Evolutionary conservation across 148 eudicot species (phyloP).

Genomic region (Rhododendron griersonianum): DNA sequence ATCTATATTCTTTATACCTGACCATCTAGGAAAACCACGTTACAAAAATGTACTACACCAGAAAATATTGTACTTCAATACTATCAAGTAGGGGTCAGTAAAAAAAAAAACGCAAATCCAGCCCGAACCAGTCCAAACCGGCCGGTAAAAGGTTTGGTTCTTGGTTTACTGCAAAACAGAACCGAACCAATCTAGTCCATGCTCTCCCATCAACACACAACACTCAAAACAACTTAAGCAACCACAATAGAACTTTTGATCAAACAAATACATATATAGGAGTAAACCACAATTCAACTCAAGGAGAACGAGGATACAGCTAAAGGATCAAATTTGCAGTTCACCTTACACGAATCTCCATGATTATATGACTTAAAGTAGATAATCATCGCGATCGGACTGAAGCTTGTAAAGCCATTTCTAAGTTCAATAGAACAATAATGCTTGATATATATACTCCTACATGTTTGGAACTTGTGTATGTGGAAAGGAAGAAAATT

Average conservation of each 20-base stretch:
- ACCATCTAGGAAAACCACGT: conserved; percentile 21
- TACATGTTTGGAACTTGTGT: no score
- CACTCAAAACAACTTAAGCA: background rate
- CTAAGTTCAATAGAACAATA: background rate
- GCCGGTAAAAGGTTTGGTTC: background rate
- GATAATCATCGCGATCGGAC: background rate
- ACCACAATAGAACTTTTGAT: background rate
- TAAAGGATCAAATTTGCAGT: background rate
- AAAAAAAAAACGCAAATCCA: background rate
- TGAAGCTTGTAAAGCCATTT: background rate
- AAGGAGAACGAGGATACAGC: background rate
- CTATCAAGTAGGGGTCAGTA: background rate
- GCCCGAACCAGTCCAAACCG: background rate
- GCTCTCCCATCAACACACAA: background rate
- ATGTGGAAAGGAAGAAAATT: no score
- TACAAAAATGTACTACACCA: background rate
- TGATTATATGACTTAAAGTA: background rate
- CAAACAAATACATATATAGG: background rate
- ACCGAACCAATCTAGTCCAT: background rate
- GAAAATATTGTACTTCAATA: background rate
- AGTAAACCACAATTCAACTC: background rate
- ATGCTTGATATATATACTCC: background rate
- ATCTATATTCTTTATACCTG: conserved; percentile 91
- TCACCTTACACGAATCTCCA: background rate
- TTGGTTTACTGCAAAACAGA: background rate